Evolutionary conservation across 331 rosid genomes (phyloP).

Genomic region (Rhamnella rubrinervis): DNA sequence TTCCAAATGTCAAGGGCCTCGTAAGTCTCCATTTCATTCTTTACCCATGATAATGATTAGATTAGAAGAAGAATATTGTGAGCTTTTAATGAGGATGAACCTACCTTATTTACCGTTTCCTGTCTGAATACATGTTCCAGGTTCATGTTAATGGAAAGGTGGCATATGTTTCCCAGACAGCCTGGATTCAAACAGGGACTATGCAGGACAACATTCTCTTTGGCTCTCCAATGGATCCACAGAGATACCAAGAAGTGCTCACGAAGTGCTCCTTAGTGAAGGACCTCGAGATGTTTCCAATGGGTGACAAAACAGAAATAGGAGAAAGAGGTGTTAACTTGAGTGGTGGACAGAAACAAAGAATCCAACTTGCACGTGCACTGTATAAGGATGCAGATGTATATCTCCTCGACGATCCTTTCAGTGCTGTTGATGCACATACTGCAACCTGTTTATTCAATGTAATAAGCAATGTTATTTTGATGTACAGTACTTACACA

Average conservation of each 20-base stretch:
- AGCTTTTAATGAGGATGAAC: too few relatives aligned
- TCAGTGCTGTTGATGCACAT: conserved; percentile 76
- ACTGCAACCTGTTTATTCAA: conserved; percentile 53
- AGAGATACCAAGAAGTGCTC: conserved; percentile 51
- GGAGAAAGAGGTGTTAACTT: conserved; percentile 70
- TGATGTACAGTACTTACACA: neutral
- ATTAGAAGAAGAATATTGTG: neutral
- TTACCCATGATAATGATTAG: neutral
- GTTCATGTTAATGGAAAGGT: conserved; percentile 46
- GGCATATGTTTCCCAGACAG: conserved; percentile 69
- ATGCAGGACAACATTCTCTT: conserved; percentile 2
- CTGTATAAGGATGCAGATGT: conserved; percentile 61
- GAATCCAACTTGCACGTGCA: conserved; percentile 69
- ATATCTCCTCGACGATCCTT: conserved; percentile 72
- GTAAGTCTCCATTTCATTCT: conserved; percentile 13
- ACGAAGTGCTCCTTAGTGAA: conserved; percentile 48
- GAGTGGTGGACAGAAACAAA: conserved; percentile 73
- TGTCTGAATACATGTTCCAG: conserved; percentile 19
- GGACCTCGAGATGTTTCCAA: conserved; percentile 61
- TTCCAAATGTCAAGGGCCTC: conserved; percentile 27
- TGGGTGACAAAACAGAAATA: conserved; percentile 51
- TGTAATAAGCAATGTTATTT: conserved; percentile 24
- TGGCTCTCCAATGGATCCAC: conserved; percentile 47
- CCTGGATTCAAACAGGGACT: conserved; percentile 68
- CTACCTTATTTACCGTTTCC: too few relatives aligned